Evolutionary conservation across 176 grass and related monocot genomes (phyloP).

Genomic region (Otatea glauca): DNA sequence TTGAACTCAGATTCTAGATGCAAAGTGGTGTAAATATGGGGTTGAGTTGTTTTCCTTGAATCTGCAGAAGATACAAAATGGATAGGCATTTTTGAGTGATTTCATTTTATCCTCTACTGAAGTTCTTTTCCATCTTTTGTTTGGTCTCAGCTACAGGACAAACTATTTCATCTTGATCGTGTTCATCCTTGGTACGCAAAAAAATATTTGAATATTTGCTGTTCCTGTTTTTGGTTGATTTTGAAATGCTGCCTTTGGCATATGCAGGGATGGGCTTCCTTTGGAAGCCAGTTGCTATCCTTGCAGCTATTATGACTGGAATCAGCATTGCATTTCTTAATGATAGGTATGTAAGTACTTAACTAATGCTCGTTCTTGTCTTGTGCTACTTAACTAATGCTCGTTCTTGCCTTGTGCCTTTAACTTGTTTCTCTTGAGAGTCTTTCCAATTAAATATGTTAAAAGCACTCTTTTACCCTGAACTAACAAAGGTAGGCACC

Average conservation of each 20-base stretch:
- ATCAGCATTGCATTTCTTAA: constrained; percentile 88
- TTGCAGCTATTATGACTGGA: constrained; percentile 85
- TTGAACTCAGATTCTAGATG: background rate
- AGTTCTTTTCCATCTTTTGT: constrained; percentile 20
- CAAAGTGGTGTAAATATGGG: background rate
- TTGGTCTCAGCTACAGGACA: constrained; percentile 81
- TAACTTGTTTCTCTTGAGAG: background rate
- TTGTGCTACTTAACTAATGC: constrained; percentile 21
- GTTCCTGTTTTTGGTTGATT: constrained; percentile 9
- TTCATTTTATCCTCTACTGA: constrained; percentile 13
- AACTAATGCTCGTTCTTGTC: too few species aligned
- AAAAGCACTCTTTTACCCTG: constrained; percentile 9
- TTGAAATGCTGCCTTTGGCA: constrained; percentile 39
- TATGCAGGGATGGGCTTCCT: constrained; percentile 78
- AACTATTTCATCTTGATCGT: constrained; percentile 80
- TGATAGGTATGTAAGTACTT: constrained; percentile 65
- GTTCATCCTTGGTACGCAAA: constrained; percentile 74
- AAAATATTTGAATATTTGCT: constrained; percentile 33
- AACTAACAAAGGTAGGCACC: constrained; percentile 10
- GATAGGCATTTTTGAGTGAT: background rate
- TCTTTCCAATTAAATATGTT: background rate
- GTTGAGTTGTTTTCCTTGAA: background rate
- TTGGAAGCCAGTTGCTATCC: constrained; percentile 83
- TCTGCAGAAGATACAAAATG: background rate
- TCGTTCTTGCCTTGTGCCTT: background rate